Base-by-base conservation (phyloP, 208 protist species). In the Leptomonas pyrrhocoris region DNA sequence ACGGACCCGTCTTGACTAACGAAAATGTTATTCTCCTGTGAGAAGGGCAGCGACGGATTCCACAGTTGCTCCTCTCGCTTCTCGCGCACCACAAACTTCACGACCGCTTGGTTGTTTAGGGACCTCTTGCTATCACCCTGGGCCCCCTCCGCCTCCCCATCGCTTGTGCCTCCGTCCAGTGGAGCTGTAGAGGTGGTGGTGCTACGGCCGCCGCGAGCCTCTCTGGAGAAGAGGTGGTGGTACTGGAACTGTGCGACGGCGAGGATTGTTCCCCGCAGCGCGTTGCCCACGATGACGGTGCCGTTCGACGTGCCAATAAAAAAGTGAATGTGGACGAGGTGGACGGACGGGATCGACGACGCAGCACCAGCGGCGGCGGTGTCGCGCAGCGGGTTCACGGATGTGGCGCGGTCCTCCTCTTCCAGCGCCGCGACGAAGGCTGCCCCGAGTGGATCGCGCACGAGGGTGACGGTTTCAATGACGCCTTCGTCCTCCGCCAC, bases 251-350 rank as follows among this genome's bases (percentile, higher is more conserved):
- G 86, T 16, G 84, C 86, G 12, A 92, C 56, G 27, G 75, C 79
- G 40, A 96, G 68, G 28, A 96, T 89, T 45, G 88, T 90, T 50
- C 81, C 88, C 42, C 82, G 80, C 23, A 96, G 67, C 6, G 91
- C 91, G 72, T 96, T 93, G 62, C 84, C 90, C 8, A 93, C 56
- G 13, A 96, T 61, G 9, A 96, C 78, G 5, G 85, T 92, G 31
- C 91, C 91, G 48, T 88, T 89, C 21, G 77, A 86, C 6, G 91
- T 96, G 31, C 91, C 91, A 70, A 96, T 91, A 57, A 96, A 89
- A 19, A 96, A 79, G 76, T 93, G 86, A 21, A 95, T 79, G 71
- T 91, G 79, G 16, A 88, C 58, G 40, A 48, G 50, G 61, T 63
- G 11, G 46, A 71, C 54, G 1, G 72, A 67, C 4, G 46, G 45